phyloP scores from a whole-genome alignment of 441 rosid genomes.

The Pelargonium fulgidum region DNA sequence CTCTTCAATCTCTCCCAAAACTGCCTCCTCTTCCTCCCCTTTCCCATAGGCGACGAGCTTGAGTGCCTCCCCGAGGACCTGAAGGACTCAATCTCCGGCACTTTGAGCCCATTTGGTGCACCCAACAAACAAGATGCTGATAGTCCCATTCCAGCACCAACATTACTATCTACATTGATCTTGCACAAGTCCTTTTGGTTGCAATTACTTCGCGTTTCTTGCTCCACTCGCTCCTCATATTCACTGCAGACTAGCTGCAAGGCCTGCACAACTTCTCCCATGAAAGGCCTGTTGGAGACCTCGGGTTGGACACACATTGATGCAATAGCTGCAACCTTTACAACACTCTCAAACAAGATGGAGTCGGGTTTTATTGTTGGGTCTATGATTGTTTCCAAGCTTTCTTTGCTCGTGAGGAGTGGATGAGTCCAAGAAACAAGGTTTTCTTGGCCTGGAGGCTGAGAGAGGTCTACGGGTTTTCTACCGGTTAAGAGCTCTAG shows the following conservation, averaged over 20 bases:
- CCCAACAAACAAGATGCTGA: conserved; percentile 39
- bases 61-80: conserved; percentile 52
- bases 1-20: conserved; percentile 68
- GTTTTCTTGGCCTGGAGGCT: conserved; percentile 84
- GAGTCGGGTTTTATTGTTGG: conserved; percentile 52
- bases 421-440: conserved; percentile 90
- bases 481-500: conserved; percentile 84
- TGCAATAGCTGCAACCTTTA: conserved; percentile 88
- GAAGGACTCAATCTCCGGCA: conserved; percentile 21
- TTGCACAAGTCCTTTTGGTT: conserved; percentile 40
- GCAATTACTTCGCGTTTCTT: conserved; percentile 40
- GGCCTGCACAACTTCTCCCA: conserved; percentile 99
- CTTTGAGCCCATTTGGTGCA: conserved; percentile 35
- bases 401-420: conserved; percentile 63
- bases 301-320: conserved; percentile 94
- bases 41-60: conserved; percentile 60
- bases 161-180: conserved; percentile 40
- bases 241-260: conserved; percentile 80
- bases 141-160: conserved; percentile 52
- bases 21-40: conserved; percentile 36
- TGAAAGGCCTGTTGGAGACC: conserved; percentile 90
- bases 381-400: conserved; percentile 61
- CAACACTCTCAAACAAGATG: conserved; percentile 62
- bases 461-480: conserved; percentile 92
- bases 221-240: conserved; percentile 70